Base-by-base conservation (phyloP, 495 filamentous ascomycete species). In the Hypoxylon fuscum region DNA sequence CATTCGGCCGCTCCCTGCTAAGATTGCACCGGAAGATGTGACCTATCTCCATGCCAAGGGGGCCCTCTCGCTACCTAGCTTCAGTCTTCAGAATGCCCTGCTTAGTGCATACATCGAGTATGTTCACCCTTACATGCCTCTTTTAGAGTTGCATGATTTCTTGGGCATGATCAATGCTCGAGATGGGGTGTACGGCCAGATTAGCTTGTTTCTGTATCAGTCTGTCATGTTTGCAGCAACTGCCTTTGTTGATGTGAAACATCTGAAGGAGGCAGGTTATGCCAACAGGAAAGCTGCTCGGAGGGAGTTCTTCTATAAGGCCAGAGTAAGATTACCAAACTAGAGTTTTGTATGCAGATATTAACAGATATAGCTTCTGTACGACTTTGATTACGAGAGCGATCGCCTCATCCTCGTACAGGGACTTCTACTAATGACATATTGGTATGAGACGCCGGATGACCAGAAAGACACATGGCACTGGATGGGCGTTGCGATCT, bases 401-500 rank as follows among this genome's bases (percentile, higher is more conserved):
- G 89, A 93, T 66, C 88, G 90, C 31, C 85, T 96, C 50, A 82
- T 88, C 11, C 80, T 95, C n/a, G 89, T 96, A 2, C 92, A 96
- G 71, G 86, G 89, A 9, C 78, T 96, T 3, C 79, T 96, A 7
- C 77, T 96, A 20, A 91, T 96, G 87, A 93, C 90, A 9, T 93
- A 92, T 69, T 96, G 90, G 90, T 96, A 94, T 66, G 90, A 94
- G 70, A 93, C 90, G 0, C 90, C 91, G 1, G 89, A 94, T 64
- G 91, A 94, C 73, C 89, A 92, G 69, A 96, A 94, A 64, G 91
- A 94, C 71, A 93, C 90, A 17, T 93, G 90, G 89, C 90, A 95
- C 70, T 95, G 90, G 90, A 93, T 93, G 88, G 91, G 91, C 11
- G 87, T 94, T 22, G 91, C 90, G 21, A 83, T 94, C 54, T 93